A percentile compares a stretch with the other conserved stretches of the same genome.
Conservation (phyloP, 75 land plant species). For the Gnetum montanum region DNA sequence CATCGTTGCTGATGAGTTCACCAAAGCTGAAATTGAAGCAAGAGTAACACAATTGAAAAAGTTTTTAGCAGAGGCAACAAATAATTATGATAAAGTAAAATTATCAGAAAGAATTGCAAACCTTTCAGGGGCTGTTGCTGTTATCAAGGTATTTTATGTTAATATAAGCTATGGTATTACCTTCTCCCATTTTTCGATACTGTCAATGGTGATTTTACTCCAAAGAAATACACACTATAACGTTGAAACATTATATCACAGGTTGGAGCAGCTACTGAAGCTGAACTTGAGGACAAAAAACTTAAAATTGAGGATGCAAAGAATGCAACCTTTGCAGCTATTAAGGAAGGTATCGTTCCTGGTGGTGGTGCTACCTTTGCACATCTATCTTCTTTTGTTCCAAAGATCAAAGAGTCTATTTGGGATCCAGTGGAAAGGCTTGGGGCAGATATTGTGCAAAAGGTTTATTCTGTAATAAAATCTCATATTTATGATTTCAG, state of each 20-base stretch:
- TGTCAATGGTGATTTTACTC: too few species aligned
- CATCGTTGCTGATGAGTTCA: slow-evolving; percentile 71
- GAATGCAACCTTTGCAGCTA: slow-evolving; percentile 89
- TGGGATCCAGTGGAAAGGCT: slow-evolving; percentile 73
- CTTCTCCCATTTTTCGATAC: neutral
- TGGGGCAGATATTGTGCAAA: slow-evolving; percentile 83
- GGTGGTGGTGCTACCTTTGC: slow-evolving; percentile 88
- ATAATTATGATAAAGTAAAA: slow-evolving; percentile 36
- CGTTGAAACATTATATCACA: slow-evolving; percentile 4
- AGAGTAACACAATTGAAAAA: slow-evolving; percentile 83
- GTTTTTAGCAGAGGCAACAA: slow-evolving; percentile 59
- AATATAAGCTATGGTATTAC: neutral
- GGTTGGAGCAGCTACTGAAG: slow-evolving; percentile 93
- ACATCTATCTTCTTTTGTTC: slow-evolving; percentile 63
- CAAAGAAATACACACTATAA: slow-evolving; percentile 1
- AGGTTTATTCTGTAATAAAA: slow-evolving; percentile 34
- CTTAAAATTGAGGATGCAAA: slow-evolving; percentile 92
- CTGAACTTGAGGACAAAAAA: slow-evolving; percentile 88
- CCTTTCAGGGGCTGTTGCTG: slow-evolving; percentile 85
- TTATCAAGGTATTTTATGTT: slow-evolving; percentile 70
- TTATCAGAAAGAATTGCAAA: slow-evolving; percentile 84
- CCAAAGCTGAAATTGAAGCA: slow-evolving; percentile 77
- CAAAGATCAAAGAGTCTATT: slow-evolving; percentile 45
- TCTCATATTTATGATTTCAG: neutral
- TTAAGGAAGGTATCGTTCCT: slow-evolving; percentile 88